These are phyloP conservation scores for Bathelium albidoporum DNA, from an alignment of 495 filamentous ascomycete genomes.

Conservation along the genomic window DNA sequence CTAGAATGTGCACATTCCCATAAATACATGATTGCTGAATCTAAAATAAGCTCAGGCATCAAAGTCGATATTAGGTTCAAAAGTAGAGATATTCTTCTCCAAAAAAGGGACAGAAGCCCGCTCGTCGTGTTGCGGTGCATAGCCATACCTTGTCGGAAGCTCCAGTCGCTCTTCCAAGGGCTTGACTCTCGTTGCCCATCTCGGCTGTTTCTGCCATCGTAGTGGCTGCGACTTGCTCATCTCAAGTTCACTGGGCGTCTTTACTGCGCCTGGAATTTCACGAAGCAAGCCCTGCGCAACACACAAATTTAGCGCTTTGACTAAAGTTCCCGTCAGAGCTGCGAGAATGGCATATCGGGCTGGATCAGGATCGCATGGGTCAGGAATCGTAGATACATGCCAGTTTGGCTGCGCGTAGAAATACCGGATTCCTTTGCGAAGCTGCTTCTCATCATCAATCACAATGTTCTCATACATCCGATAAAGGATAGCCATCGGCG, in stretches of 20 bases:
- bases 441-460: neutral
- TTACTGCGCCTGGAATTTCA: neutral
- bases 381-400: neutral
- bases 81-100: neutral
- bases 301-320: neutral
- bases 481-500: neutral
- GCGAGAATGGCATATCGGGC: neutral
- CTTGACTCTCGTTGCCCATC: neutral
- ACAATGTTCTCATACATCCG: constrained; percentile 3
- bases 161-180: neutral
- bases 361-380: constrained; percentile 1
- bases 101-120: neutral
- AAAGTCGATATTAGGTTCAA: no score
- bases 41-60: no score
- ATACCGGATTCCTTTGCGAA: neutral
- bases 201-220: neutral
- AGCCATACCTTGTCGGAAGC: neutral
- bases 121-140: neutral
- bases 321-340: neutral
- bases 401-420: neutral
- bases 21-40: no score
- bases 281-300: neutral
- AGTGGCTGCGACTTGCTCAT: neutral
- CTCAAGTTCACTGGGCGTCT: neutral
- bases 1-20: no score